Conservation (phyloP, 108 stramenopile species). For the Fistulifera solaris region DNA sequence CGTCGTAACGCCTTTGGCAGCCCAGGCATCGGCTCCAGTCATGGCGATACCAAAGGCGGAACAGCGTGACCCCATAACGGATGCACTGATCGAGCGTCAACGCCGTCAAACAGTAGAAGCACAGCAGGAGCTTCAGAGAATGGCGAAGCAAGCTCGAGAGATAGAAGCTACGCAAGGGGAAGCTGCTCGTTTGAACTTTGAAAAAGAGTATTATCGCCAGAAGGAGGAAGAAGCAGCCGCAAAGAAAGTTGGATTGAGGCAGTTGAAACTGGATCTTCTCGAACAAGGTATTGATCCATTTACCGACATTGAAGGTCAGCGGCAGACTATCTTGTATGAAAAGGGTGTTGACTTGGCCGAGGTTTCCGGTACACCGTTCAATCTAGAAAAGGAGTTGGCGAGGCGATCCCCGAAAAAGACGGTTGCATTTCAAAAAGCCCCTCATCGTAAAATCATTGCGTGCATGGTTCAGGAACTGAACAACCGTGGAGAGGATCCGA, state of each 20-base stretch:
- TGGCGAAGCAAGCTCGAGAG: conserved; percentile 38
- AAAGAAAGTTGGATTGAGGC: conserved; percentile 25
- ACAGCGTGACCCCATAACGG: conserved; percentile 37
- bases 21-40: conserved; percentile 62
- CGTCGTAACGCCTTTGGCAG: conserved; percentile 14
- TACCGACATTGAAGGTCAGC: conserved; percentile 54
- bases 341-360: conserved; percentile 58
- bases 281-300: conserved; percentile 63
- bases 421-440: conserved; percentile 17
- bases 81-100: conserved; percentile 30
- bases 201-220: conserved; percentile 43
- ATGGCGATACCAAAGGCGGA: conserved; percentile 50
- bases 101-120: conserved; percentile 18
- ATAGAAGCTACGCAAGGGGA: conserved; percentile 50
- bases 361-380: conserved; percentile 45
- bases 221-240: conserved; percentile 26
- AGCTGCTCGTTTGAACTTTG: conserved; percentile 45
- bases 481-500: conserved; percentile 55
- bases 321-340: conserved; percentile 42
- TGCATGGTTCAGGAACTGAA: conserved; percentile 64
- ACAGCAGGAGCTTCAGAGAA: conserved; percentile 28
- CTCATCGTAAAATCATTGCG: conserved; percentile 55
- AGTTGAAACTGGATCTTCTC: conserved; percentile 45
- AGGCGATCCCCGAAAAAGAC: conserved; percentile 12
- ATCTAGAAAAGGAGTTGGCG: conserved; percentile 39